A percentile compares a stretch with the other conserved stretches of the same genome.
These are phyloP conservation scores for Botrytis hyacinthi DNA, from an alignment of 2,329 filamentous ascomycete species.

Conservation along the genomic window DNA sequence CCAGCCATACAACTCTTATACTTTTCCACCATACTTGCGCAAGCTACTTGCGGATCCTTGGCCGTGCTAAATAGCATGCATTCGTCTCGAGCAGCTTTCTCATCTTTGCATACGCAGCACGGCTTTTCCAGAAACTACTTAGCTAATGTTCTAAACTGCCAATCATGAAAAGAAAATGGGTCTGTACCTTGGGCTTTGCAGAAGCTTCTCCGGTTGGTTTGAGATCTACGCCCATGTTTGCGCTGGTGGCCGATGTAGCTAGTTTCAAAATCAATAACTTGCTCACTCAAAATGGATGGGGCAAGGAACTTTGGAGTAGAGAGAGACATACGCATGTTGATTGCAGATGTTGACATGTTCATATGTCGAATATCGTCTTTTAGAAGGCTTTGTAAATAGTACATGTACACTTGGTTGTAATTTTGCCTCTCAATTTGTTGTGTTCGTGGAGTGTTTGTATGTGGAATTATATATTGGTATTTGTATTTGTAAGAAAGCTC, in stretches of 20 bases:
- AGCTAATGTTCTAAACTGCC: constrained; percentile 2
- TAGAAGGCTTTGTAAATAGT: constrained; percentile 29
- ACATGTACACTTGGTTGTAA: constrained; percentile 21
- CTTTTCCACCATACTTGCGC: constrained; percentile 75
- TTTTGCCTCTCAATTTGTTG: constrained; percentile 5
- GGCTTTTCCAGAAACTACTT: constrained; percentile 54
- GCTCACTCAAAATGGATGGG: neutral
- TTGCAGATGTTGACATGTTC: constrained; percentile 34
- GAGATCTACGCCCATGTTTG: constrained; percentile 32
- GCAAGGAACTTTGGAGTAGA: neutral
- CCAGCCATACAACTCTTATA: constrained; percentile 92
- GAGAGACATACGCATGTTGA: constrained; percentile 34
- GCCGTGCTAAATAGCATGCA: constrained; percentile 97
- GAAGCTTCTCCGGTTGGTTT: constrained; percentile 32
- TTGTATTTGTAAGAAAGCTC: constrained; percentile 26
- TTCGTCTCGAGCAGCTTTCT: constrained; percentile 90
- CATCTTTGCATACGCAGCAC: constrained; percentile 95
- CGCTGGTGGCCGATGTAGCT: constrained; percentile 30
- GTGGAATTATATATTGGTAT: constrained; percentile 23
- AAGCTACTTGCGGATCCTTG: constrained; percentile 79
- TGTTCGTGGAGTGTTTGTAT: neutral
- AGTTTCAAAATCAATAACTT: constrained; percentile 26
- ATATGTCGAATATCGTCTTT: constrained; percentile 24
- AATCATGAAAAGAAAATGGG: neutral
- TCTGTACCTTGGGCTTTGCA: constrained; percentile 32